Conservation (phyloP, 768 basidiomycete genomes). For the Paxillus involutus region DNA sequence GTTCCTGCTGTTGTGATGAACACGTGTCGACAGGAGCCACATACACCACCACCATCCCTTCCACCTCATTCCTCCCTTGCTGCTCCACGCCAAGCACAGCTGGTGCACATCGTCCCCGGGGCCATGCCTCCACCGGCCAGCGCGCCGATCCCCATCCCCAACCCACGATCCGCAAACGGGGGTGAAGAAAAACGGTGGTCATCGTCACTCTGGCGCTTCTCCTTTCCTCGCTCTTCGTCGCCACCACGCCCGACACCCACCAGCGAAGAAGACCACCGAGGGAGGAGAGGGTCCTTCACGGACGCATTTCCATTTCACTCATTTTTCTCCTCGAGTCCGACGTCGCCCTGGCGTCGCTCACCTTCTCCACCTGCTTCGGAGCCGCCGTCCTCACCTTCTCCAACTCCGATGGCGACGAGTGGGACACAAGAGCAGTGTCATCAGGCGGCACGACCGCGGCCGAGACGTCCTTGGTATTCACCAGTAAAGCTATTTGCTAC, state of each 20-base stretch:
- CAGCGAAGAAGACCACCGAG: conserved; percentile 26
- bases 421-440: conserved; percentile 34
- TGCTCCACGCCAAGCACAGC: conserved; percentile 12
- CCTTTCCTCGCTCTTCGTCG: conserved; percentile 30
- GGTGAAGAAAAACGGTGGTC: conserved; percentile 36
- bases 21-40: conserved; percentile 25
- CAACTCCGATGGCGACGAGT: conserved; percentile 24
- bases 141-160: conserved; percentile 29
- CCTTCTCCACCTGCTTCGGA: conserved; percentile 42
- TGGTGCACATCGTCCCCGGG: conserved; percentile 6
- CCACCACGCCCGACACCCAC: conserved; percentile 26
- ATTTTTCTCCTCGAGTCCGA: conserved; percentile 31
- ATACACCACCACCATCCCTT: conserved; percentile 4
- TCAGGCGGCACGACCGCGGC: conserved; percentile 34
- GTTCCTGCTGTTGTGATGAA: conserved; percentile 28
- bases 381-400: conserved; percentile 25
- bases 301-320: conserved; percentile 50
- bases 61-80: conserved; percentile 11
- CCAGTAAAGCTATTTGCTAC: conserved; percentile 51
- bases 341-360: conserved; percentile 34
- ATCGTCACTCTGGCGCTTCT: conserved; percentile 34
- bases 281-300: conserved; percentile 30
- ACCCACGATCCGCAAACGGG: conserved; percentile 28
- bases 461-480: conserved; percentile 55
- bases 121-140: conserved; percentile 21